A percentile compares a stretch with the other conserved stretches of the same genome.
phyloP scores from a whole-genome alignment of 2,329 filamentous ascomycete genomes.

The Arachnopeziza araneosa region DNA sequence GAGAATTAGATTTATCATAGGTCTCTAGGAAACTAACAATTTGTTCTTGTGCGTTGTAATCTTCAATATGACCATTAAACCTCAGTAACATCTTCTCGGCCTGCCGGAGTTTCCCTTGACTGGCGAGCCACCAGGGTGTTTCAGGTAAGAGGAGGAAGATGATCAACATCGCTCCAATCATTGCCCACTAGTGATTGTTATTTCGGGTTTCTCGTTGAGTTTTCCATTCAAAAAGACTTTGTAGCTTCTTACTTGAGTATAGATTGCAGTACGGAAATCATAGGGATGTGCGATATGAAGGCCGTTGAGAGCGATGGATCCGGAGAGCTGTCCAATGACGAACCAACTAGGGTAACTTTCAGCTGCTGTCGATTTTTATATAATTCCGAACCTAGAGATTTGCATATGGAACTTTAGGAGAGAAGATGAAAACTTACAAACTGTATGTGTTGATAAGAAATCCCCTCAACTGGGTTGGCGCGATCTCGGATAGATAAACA shows the following conservation, averaged over 20 bases:
- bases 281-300: constrained; percentile 29
- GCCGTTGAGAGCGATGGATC: constrained; percentile 36
- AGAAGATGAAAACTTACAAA: constrained; percentile 9
- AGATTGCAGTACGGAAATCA: constrained; percentile 37
- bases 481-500: constrained; percentile 18
- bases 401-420: no score
- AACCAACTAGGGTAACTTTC: constrained; percentile 32
- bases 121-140: constrained; percentile 37
- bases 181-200: constrained; percentile 34
- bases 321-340: constrained; percentile 38
- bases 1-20: neutral
- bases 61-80: constrained; percentile 24
- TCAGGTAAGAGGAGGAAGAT: constrained; percentile 37
- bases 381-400: no score
- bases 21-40: constrained; percentile 17
- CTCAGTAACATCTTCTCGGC: constrained; percentile 18
- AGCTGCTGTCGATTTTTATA: constrained; percentile 1
- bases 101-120: constrained; percentile 28
- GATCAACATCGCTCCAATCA: constrained; percentile 36
- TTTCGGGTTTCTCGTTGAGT: neutral
- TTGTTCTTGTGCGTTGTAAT: constrained; percentile 29
- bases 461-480: constrained; percentile 18
- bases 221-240: neutral
- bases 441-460: constrained; percentile 15
- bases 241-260: constrained; percentile 32